Percentiles rank a stretch among this genome's conserved stretches.
phyloP scores from a whole-genome alignment of 768 basidiomycete species.

The Suillus clintonianus region DNA sequence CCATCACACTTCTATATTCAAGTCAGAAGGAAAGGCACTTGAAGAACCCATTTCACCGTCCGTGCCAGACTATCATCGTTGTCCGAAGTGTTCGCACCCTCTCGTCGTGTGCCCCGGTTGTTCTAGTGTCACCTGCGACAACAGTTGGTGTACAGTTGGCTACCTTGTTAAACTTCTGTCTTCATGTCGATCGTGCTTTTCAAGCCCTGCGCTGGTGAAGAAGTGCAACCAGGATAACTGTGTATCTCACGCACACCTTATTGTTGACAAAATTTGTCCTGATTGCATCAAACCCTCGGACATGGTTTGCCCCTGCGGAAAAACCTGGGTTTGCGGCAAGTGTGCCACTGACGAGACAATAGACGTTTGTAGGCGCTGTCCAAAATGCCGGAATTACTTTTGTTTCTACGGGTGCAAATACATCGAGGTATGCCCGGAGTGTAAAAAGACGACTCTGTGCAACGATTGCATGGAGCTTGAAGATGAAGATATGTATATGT shows the following conservation, averaged over 20 bases:
- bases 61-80: too few species aligned
- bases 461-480: slow-evolving; percentile 24
- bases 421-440: slow-evolving; percentile 20
- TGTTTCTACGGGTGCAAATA: slow-evolving; percentile 22
- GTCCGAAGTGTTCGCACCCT: neutral
- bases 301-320: neutral
- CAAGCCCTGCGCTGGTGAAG: neutral
- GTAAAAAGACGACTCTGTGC: slow-evolving; percentile 20
- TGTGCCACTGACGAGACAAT: neutral
- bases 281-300: neutral
- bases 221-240: too few species aligned
- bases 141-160: too few species aligned
- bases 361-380: slow-evolving; percentile 3
- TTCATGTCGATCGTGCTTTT: neutral
- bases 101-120: neutral
- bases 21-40: too few species aligned
- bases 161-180: too few species aligned
- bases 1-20: too few species aligned
- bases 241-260: too few species aligned
- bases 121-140: neutral
- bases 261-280: neutral
- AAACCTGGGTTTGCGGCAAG: neutral
- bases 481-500: neutral
- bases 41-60: too few species aligned
- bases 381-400: slow-evolving; percentile 17